Evolutionary conservation across 805 yeast genomes (phyloP).

Genomic region (Hanseniaspora occidentalis): DNA sequence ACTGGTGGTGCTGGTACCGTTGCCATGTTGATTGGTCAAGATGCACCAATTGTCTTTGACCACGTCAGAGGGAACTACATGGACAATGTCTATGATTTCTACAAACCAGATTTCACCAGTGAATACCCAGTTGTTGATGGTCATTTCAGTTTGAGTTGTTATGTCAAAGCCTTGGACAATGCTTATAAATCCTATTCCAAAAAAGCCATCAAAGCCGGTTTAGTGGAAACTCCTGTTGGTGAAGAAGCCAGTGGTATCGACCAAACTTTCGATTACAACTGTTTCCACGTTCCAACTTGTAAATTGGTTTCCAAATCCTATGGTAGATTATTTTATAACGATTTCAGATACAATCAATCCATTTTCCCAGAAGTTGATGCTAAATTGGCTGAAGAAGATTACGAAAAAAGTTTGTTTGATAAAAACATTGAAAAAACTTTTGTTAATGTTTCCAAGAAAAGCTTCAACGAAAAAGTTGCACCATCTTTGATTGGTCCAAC

Average conservation of each 20-base stretch:
- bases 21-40: constrained; percentile 91
- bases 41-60: constrained; percentile 93
- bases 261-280: constrained; percentile 76
- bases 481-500: constrained; percentile 84
- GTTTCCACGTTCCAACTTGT: constrained; percentile 97
- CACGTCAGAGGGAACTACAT: constrained; percentile 80
- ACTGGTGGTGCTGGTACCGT: constrained; percentile 99
- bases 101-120: constrained; percentile 91
- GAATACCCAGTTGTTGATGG: constrained; percentile 98
- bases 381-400: constrained; percentile 39
- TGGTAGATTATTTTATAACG: constrained; percentile 85
- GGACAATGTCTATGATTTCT: constrained; percentile 97
- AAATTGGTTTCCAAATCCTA: constrained; percentile 86
- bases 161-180: constrained; percentile 82
- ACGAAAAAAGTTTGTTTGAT: constrained; percentile 71
- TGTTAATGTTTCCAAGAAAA: constrained; percentile 61
- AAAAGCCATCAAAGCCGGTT: constrained; percentile 49
- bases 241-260: constrained; percentile 53
- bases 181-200: constrained; percentile 74
- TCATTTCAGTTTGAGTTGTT: constrained; percentile 86
- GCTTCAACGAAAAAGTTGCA: constrained; percentile 52
- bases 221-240: constrained; percentile 31
- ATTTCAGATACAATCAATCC: constrained; percentile 60
- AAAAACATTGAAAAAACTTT: constrained; percentile 76
- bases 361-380: constrained; percentile 48